Percentiles rank a stretch among this genome's conserved stretches.
Conservation (phyloP, 164 flowering plant species). For the Piper betle region DNA sequence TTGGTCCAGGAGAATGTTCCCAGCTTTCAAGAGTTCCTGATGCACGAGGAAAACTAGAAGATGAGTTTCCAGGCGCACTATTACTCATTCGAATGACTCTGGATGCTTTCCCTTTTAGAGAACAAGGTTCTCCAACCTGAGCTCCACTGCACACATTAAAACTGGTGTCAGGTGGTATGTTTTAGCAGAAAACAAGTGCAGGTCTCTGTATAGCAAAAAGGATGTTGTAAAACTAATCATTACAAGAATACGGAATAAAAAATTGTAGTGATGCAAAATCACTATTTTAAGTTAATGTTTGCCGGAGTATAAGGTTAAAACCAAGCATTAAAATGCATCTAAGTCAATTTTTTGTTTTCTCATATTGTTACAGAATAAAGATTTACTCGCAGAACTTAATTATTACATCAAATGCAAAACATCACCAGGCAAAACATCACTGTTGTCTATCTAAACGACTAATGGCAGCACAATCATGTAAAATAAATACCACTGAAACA, state of each 20-base stretch:
- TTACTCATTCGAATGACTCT: conserved; percentile 57
- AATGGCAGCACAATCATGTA: neutral
- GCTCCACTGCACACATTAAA: conserved; percentile 35
- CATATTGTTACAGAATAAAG: neutral
- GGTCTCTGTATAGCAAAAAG: neutral
- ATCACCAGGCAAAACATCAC: neutral
- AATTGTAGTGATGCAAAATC: no score
- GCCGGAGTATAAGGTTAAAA: no score
- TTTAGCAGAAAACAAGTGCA: neutral
- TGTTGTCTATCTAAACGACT: neutral
- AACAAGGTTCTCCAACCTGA: conserved; percentile 25
- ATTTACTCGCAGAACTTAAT: no score
- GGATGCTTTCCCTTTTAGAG: conserved; percentile 63
- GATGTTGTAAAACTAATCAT: no score
- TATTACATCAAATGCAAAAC: no score
- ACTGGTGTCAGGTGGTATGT: conserved; percentile 20
- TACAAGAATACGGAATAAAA: no score
- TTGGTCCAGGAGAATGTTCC: conserved; percentile 42
- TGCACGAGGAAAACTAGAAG: conserved; percentile 42
- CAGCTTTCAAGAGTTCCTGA: conserved; percentile 47
- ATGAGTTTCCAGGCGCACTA: conserved; percentile 26
- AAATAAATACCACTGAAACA: conserved; percentile 4
- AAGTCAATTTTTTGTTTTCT: neutral
- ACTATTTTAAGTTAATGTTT: no score
- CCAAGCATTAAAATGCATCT: neutral